A percentile compares a stretch with the other conserved stretches of the same genome.
phyloP scores from a whole-genome alignment of 2,329 filamentous ascomycete species.

The Fusarium robinianum region DNA sequence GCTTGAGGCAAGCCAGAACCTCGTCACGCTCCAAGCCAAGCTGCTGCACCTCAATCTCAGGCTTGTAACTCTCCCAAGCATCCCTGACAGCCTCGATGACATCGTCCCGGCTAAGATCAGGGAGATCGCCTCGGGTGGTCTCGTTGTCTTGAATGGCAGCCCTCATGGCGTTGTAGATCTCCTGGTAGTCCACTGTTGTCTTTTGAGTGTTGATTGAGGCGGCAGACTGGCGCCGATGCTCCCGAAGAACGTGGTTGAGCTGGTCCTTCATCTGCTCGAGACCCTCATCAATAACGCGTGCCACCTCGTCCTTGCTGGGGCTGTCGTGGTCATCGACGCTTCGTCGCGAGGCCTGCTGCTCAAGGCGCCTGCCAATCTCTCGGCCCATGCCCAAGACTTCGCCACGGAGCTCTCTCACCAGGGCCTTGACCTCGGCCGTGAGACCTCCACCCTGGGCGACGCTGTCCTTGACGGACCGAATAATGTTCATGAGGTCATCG shows the following conservation, averaged over 20 bases:
- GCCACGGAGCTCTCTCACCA: conserved; percentile 86
- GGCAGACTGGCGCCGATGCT: conserved; percentile 71
- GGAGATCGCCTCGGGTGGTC: conserved; percentile 45
- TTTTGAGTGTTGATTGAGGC: conserved; percentile 65
- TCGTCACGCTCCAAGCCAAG: conserved; percentile 90
- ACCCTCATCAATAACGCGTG: conserved; percentile 77
- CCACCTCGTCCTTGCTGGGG: conserved; percentile 70
- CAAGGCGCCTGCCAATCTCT: conserved; percentile 80
- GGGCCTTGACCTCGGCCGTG: conserved; percentile 87
- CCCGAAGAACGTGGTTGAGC: conserved; percentile 76
- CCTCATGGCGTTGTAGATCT: conserved; percentile 84
- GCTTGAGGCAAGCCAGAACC: conserved; percentile 81
- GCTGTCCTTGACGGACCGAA: conserved; percentile 88
- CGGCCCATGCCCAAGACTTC: conserved; percentile 95
- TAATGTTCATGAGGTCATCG: conserved; percentile 80
- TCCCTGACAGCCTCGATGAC: conserved; percentile 86
- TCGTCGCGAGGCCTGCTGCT: conserved; percentile 64
- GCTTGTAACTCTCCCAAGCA: conserved; percentile 93
- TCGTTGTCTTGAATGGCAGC: conserved; percentile 70
- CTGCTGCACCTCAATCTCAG: conserved; percentile 87
- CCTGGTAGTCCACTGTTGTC: conserved; percentile 72
- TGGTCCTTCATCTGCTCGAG: conserved; percentile 83
- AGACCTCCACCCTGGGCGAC: conserved; percentile 85
- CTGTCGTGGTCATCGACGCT: conserved; percentile 53
- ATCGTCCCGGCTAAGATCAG: conserved; percentile 71